Percentiles rank a stretch among this genome's conserved stretches.
Evolutionary conservation across 192 early-diverging fungal genomes (phyloP).

Genomic region (Pilobolus umbonatus): DNA sequence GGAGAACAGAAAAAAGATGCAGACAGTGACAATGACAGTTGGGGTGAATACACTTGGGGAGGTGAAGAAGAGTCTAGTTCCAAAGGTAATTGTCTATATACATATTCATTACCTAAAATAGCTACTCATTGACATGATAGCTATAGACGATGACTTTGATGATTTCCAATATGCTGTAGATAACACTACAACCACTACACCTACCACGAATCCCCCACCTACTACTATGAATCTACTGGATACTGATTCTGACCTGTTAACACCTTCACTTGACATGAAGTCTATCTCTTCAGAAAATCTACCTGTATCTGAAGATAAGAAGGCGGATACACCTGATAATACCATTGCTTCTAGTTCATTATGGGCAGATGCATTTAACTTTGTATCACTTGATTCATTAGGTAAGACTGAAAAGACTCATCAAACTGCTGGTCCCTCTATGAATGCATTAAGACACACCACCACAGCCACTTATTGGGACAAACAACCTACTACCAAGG

Average conservation of each 20-base stretch:
- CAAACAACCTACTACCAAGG: constrained; percentile 11
- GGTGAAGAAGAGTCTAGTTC: constrained; percentile 14
- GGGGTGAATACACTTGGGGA: constrained; percentile 67
- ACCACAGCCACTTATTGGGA: constrained; percentile 26
- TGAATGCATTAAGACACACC: constrained; percentile 46
- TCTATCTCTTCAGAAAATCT: background rate
- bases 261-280: constrained; percentile 1
- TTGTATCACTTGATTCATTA: constrained; percentile 71
- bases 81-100: background rate
- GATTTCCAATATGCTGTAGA: constrained; percentile 60
- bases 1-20: constrained; percentile 1
- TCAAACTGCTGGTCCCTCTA: constrained; percentile 44
- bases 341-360: constrained; percentile 19
- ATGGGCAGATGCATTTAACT: constrained; percentile 61
- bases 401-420: constrained; percentile 49
- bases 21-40: constrained; percentile 57
- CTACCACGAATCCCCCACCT: constrained; percentile 20
- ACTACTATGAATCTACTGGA: too few species aligned
- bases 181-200: background rate
- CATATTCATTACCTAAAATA: background rate
- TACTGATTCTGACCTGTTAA: constrained; percentile 7
- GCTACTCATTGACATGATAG: background rate
- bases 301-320: too few species aligned
- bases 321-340: background rate
- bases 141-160: constrained; percentile 55